Percentiles rank a stretch among this genome's conserved stretches.
phyloP scores from a whole-genome alignment of 257 asterid species.

The Fraxinus cuspidata region DNA sequence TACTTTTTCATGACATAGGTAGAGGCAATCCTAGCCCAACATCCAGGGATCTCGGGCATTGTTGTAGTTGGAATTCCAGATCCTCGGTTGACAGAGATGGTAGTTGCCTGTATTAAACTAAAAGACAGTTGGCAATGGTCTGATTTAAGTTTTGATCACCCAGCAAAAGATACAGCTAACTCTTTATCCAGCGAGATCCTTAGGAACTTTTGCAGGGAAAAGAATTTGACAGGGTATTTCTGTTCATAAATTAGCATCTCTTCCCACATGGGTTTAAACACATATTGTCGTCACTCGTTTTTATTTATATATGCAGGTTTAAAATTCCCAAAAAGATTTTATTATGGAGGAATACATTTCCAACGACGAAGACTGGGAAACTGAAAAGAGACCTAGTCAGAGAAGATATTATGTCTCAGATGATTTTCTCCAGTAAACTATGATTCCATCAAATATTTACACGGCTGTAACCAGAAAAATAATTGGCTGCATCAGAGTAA shows the following conservation, averaged over 20 bases:
- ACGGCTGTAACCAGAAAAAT: background rate
- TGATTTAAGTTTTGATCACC: slow-evolving; percentile 35
- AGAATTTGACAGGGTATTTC: slow-evolving; percentile 64
- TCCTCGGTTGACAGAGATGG: slow-evolving; percentile 69
- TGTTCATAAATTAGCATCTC: background rate
- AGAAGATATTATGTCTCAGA: slow-evolving; percentile 47
- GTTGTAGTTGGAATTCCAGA: slow-evolving; percentile 77
- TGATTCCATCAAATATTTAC: slow-evolving; percentile 25
- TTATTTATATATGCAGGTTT: slow-evolving; percentile 48
- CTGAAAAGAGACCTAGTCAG: slow-evolving; percentile 68
- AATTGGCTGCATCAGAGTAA: background rate
- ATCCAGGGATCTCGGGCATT: slow-evolving; percentile 61
- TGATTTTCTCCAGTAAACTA: slow-evolving; percentile 55
- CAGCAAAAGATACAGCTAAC: slow-evolving; percentile 28
- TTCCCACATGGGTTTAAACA: slow-evolving; percentile 5
- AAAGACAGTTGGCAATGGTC: slow-evolving; percentile 72
- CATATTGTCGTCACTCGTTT: background rate
- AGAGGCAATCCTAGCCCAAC: slow-evolving; percentile 66
- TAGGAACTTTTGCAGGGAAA: slow-evolving; percentile 61
- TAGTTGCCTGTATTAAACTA: slow-evolving; percentile 60
- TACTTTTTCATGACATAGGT: slow-evolving; percentile 48
- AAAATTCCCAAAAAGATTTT: slow-evolving; percentile 69
- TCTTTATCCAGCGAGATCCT: slow-evolving; percentile 57
- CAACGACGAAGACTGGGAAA: slow-evolving; percentile 78
- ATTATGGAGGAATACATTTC: slow-evolving; percentile 62